Percentiles rank a stretch among this genome's conserved stretches.
These are phyloP conservation scores for Pestalotiopsis sp. DNA, from an alignment of 2,329 filamentous ascomycete genomes.

Conservation along the genomic window DNA sequence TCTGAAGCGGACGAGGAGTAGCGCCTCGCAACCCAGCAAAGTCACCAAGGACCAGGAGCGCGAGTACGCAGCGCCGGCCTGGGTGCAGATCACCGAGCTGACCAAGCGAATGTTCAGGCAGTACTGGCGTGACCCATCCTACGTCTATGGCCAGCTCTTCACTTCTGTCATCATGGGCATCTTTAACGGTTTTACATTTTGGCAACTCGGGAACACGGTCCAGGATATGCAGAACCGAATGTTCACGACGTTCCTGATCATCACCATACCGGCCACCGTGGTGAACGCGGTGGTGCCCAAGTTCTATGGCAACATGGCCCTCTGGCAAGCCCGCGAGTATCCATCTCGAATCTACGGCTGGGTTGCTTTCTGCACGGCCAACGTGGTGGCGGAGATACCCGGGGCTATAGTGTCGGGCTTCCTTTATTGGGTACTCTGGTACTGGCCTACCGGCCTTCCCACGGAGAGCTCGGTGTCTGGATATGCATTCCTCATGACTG, in stretches of 20 bases:
- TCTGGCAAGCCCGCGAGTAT: conserved; percentile 75
- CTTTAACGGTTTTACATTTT: conserved; percentile 32
- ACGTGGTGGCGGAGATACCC: conserved; percentile 74
- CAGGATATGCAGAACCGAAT: conserved; percentile 76
- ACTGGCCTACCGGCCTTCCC: conserved; percentile 74
- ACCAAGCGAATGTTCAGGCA: conserved; percentile 80
- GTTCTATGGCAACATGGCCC: conserved; percentile 71
- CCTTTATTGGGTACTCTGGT: conserved; percentile 77
- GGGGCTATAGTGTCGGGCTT: conserved; percentile 64
- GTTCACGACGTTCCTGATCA: conserved; percentile 71
- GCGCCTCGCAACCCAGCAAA: conserved; percentile 16
- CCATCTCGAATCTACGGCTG: conserved; percentile 78
- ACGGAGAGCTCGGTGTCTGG: conserved; percentile 66
- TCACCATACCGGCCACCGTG: conserved; percentile 69
- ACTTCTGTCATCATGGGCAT: conserved; percentile 41
- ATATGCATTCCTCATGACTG: conserved; percentile 77
- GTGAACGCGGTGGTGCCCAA: conserved; percentile 78
- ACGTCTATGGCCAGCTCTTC: conserved; percentile 81
- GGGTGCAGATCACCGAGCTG: conserved; percentile 67
- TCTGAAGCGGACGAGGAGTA: conserved; percentile 46
- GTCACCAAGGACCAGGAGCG: conserved; percentile 60
- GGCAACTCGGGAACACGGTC: conserved; percentile 64
- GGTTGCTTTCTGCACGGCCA: conserved; percentile 75
- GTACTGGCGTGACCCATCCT: conserved; percentile 87
- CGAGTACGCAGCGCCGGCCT: conserved; percentile 81